phyloP scores from a whole-genome alignment of 2,329 filamentous ascomycete species.

The Pseudocercospora fijiensis region DNA sequence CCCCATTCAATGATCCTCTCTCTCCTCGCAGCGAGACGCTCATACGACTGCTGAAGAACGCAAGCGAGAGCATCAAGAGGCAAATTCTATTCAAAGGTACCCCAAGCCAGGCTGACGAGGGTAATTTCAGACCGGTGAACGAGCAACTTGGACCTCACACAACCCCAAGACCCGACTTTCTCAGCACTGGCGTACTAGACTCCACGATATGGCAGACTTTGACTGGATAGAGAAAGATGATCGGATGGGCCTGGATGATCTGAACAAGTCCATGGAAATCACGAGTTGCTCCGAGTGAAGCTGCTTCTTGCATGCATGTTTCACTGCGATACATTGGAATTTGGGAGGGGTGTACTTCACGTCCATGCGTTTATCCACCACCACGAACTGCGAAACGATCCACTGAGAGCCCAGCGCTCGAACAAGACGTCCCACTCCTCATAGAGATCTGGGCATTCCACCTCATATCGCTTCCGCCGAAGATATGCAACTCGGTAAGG shows the following conservation, averaged over 20 bases:
- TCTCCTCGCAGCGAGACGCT: slow-evolving; percentile 24
- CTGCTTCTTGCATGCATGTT: not conserved
- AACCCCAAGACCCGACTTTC: slow-evolving; percentile 8
- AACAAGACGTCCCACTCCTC: not conserved
- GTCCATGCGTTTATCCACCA: too few species aligned
- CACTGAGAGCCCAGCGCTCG: too few species aligned
- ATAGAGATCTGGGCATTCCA: not conserved
- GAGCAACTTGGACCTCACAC: not conserved
- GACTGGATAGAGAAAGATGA: slow-evolving; percentile 1
- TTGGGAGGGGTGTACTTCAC: too few species aligned
- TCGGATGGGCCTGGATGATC: not conserved
- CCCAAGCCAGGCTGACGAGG: not conserved
- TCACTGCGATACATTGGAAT: too few species aligned
- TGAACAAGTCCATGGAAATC: not conserved
- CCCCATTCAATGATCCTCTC: slow-evolving; percentile 25
- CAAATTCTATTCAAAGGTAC: slow-evolving; percentile 17
- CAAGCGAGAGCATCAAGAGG: slow-evolving; percentile 28
- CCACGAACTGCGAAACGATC: too few species aligned
- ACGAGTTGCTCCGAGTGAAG: not conserved
- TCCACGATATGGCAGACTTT: slow-evolving; percentile 21
- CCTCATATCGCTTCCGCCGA: not conserved
- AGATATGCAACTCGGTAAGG: not conserved
- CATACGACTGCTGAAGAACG: slow-evolving; percentile 19
- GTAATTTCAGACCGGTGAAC: slow-evolving; percentile 7
- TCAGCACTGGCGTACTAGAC: slow-evolving; percentile 24